These are phyloP conservation scores for Fistulina hepatica DNA, from an alignment of 1,284 basidiomycete species.

Conservation along the genomic window DNA sequence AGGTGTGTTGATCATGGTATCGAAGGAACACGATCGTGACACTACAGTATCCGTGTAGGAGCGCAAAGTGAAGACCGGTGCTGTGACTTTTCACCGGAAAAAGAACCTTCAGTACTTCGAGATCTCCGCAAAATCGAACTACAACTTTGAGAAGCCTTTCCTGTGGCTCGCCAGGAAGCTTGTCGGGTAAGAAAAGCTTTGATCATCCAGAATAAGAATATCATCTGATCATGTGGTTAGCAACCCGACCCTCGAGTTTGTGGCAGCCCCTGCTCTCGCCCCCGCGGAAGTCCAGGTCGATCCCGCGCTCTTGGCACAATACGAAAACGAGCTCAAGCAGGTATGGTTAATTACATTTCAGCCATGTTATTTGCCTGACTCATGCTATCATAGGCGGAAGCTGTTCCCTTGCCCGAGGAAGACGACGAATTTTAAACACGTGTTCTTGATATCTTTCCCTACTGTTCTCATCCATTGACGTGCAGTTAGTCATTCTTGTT, in stretches of 20 bases:
- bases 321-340: constrained; percentile 69
- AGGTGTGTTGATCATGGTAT: constrained; percentile 44
- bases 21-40: constrained; percentile 7
- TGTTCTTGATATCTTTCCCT: too few relatives aligned
- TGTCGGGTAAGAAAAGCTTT: constrained; percentile 75
- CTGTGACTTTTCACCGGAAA: constrained; percentile 99
- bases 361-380: background rate
- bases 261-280: constrained; percentile 91
- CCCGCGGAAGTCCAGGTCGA: constrained; percentile 93
- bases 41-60: constrained; percentile 46
- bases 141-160: constrained; percentile 99
- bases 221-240: constrained; percentile 27
- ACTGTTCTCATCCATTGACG: too few relatives aligned
- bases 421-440: constrained; percentile 66
- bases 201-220: background rate
- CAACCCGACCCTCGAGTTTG: constrained; percentile 86
- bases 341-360: constrained; percentile 28
- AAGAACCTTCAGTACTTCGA: constrained; percentile 99
- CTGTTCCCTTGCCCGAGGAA: constrained; percentile 69
- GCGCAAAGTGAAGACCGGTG: constrained; percentile 98
- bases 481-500: too few relatives aligned
- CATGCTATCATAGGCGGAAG: constrained; percentile 43
- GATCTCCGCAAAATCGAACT: constrained; percentile 99
- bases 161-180: constrained; percentile 98
- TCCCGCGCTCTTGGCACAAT: constrained; percentile 69